phyloP scores from a whole-genome alignment of 1,284 basidiomycete species.

The Cronartium quercuum region DNA sequence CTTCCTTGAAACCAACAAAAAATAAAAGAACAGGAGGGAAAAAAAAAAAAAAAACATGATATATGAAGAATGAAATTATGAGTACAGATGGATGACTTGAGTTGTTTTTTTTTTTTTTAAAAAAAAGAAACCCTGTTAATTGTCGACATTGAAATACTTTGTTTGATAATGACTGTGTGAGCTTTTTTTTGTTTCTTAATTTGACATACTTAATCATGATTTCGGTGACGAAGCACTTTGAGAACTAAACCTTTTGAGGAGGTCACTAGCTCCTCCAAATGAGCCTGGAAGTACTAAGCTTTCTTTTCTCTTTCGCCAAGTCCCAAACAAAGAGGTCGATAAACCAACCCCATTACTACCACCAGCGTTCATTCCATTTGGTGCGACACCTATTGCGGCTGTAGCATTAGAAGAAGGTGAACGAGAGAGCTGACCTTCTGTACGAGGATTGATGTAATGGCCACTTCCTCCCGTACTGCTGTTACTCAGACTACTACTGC shows the following conservation, averaged over 20 bases:
- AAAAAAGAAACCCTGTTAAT: not conserved
- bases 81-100: not conserved
- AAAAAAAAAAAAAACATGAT: not conserved
- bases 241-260: conserved; percentile 29
- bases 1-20: not conserved
- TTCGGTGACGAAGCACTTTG: not conserved
- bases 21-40: not conserved
- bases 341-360: not conserved
- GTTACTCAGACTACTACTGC: conserved; percentile 13
- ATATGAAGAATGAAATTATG: not conserved
- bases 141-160: no score
- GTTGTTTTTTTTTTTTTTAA: not conserved
- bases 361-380: not conserved
- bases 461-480: conserved; percentile 7
- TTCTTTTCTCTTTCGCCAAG: conserved; percentile 29
- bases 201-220: not conserved
- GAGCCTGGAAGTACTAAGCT: not conserved
- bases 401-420: not conserved
- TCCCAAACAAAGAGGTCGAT: conserved; percentile 12
- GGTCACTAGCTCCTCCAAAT: conserved; percentile 17
- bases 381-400: not conserved
- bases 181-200: no score
- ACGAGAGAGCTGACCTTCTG: not conserved
- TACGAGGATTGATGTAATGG: not conserved
- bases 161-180: no score